These are phyloP conservation scores for Stemphylium vesicarium DNA, from an alignment of 2,329 filamentous ascomycete genomes.

Conservation along the genomic window DNA sequence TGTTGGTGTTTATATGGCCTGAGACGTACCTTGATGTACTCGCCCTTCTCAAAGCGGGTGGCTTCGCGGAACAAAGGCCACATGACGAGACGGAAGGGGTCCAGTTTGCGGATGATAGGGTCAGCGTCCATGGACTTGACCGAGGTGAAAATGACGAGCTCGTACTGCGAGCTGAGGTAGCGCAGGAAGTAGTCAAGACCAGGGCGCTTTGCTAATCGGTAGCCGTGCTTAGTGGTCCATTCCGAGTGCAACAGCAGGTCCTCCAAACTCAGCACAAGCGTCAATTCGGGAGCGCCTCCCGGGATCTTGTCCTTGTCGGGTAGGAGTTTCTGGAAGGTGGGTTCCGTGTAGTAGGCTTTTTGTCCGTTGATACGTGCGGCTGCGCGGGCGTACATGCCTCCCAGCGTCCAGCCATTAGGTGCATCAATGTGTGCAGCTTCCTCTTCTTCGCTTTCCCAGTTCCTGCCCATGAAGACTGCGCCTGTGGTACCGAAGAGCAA, in stretches of 20 bases:
- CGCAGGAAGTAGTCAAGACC: slow-evolving; percentile 97
- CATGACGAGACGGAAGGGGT: slow-evolving; percentile 93
- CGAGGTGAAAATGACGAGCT: slow-evolving; percentile 93
- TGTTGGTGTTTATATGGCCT: background rate
- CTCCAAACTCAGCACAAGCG: slow-evolving; percentile 88
- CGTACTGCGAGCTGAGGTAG: slow-evolving; percentile 97
- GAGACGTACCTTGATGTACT: slow-evolving; percentile 84
- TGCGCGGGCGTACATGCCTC: slow-evolving; percentile 80
- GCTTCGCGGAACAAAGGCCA: slow-evolving; percentile 96
- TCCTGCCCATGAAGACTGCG: slow-evolving; percentile 78
- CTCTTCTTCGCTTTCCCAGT: slow-evolving; percentile 82
- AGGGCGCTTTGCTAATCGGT: slow-evolving; percentile 92
- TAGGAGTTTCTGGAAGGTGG: slow-evolving; percentile 90
- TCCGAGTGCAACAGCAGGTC: slow-evolving; percentile 94
- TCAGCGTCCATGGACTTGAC: slow-evolving; percentile 85
- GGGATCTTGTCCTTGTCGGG: slow-evolving; percentile 69
- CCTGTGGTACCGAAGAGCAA: slow-evolving; percentile 63
- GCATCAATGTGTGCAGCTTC: slow-evolving; percentile 70
- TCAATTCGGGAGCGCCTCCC: slow-evolving; percentile 80
- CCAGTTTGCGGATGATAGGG: slow-evolving; percentile 87
- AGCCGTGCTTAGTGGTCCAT: slow-evolving; percentile 92
- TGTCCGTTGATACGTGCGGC: slow-evolving; percentile 76
- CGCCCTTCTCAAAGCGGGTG: slow-evolving; percentile 94
- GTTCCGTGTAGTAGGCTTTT: slow-evolving; percentile 93
- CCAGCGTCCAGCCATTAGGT: slow-evolving; percentile 78